These are phyloP conservation scores for Apiospora kogelbergensis DNA, from an alignment of 2,329 filamentous ascomycete species.

Conservation along the genomic window DNA sequence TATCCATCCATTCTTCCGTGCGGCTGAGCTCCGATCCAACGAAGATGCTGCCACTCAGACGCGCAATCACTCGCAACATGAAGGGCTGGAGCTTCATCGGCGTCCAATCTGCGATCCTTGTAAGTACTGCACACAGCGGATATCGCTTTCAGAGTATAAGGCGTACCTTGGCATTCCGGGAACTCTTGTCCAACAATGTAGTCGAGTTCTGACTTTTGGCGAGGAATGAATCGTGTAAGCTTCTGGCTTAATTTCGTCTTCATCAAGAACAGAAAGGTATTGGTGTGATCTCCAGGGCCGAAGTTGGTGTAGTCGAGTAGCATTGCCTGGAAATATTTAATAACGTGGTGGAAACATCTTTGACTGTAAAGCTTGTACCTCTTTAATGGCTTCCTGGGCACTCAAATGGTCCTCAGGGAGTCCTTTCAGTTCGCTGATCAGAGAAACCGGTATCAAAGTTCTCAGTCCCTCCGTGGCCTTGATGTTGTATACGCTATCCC, in stretches of 20 bases:
- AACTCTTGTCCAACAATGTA: conserved; percentile 47
- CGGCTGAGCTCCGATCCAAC: conserved; percentile 51
- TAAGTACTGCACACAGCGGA: not conserved
- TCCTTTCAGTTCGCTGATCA: conserved; percentile 47
- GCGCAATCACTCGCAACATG: conserved; percentile 50
- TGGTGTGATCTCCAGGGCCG: conserved; percentile 44
- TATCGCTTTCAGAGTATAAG: not conserved
- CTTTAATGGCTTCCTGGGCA: conserved; percentile 47
- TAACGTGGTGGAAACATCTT: not conserved
- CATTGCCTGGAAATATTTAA: conserved; percentile 39
- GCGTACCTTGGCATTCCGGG: conserved; percentile 42
- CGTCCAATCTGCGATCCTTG: conserved; percentile 47
- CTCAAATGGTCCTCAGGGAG: conserved; percentile 50
- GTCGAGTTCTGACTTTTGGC: conserved; percentile 47
- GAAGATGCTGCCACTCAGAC: conserved; percentile 54
- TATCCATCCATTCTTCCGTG: conserved; percentile 53
- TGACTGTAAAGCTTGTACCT: conserved; percentile 30
- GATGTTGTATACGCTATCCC: conserved; percentile 50
- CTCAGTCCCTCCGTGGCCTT: conserved; percentile 51
- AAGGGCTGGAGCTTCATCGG: conserved; percentile 53
- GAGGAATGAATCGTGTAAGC: conserved; percentile 44
- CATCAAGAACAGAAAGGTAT: conserved; percentile 44
- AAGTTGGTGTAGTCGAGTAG: conserved; percentile 53
- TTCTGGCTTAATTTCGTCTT: conserved; percentile 49
- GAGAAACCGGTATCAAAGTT: conserved; percentile 44